Evolutionary conservation across 208 protist species (phyloP).

Genomic region (Acanthamoeba healyi): DNA sequence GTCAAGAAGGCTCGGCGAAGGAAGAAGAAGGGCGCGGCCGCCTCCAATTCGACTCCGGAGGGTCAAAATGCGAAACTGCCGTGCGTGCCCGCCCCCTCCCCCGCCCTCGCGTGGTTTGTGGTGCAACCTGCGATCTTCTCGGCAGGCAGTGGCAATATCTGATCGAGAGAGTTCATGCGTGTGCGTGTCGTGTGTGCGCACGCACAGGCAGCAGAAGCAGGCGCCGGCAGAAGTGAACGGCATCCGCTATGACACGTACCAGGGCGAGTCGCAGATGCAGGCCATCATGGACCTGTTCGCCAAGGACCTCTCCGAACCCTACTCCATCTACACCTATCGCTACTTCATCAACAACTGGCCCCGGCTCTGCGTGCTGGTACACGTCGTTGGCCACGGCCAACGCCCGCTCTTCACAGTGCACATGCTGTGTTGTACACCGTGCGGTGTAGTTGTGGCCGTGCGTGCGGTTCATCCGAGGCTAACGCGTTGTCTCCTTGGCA

Average conservation of each 20-base stretch:
- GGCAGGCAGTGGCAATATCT: too few relatives aligned
- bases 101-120: too few relatives aligned
- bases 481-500: constrained; percentile 72
- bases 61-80: neutral
- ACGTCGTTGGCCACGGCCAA: neutral
- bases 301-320: constrained; percentile 97
- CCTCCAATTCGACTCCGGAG: neutral
- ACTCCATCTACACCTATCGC: constrained; percentile 99
- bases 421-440: too few relatives aligned
- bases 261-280: constrained; percentile 90
- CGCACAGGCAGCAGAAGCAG: too few relatives aligned
- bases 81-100: neutral
- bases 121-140: neutral
- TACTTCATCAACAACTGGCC: constrained; percentile 98
- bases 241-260: constrained; percentile 75
- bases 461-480: neutral
- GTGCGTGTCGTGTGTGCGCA: too few relatives aligned
- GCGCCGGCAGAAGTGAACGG: constrained; percentile 5
- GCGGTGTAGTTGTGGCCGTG: neutral
- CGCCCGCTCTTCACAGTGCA: too few relatives aligned
- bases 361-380: constrained; percentile 93
- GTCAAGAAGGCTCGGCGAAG: constrained; percentile 3
- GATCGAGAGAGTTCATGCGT: too few relatives aligned
- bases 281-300: constrained; percentile 96
- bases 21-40: constrained; percentile 15